These are phyloP conservation scores for Astragalus membranaceus DNA, from an alignment of 306 rosid genomes.

Conservation along the genomic window DNA sequence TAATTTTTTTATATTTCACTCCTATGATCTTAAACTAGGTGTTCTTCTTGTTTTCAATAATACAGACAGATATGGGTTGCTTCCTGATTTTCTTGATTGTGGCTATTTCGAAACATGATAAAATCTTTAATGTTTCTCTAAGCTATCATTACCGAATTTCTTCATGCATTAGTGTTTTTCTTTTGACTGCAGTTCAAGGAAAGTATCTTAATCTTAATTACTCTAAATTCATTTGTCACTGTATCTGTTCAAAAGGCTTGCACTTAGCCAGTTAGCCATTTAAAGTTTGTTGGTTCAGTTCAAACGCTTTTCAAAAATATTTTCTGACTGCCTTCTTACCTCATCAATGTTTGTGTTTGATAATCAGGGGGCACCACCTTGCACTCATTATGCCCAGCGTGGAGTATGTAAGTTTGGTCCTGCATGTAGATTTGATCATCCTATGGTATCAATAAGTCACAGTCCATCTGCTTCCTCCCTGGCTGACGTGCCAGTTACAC, in stretches of 20 bases:
- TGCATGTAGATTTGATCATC: slow-evolving; percentile 86
- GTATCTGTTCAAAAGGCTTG: background rate
- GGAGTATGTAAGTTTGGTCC: slow-evolving; percentile 89
- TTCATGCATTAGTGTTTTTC: background rate
- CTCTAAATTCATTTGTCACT: background rate
- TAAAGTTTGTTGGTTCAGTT: slow-evolving; percentile 2
- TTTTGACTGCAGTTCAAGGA: background rate
- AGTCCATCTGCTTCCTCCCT: slow-evolving; percentile 87
- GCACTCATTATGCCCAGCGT: slow-evolving; percentile 76
- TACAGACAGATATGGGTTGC: background rate
- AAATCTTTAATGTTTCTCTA: background rate
- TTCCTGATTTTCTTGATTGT: slow-evolving; percentile 11
- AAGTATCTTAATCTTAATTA: background rate
- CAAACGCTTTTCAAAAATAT: background rate
- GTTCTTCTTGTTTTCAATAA: slow-evolving; percentile 2
- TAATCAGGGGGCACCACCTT: slow-evolving; percentile 79
- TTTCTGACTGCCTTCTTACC: slow-evolving; percentile 10
- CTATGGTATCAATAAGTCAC: slow-evolving; percentile 58
- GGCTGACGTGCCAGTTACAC: slow-evolving; percentile 74
- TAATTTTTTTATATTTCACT: background rate
- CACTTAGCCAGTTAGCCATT: background rate
- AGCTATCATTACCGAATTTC: background rate
- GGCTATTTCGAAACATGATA: slow-evolving; percentile 9
- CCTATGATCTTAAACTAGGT: background rate
- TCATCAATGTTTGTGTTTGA: slow-evolving; percentile 26